Evolutionary conservation across 2,329 filamentous ascomycete species (phyloP).

Genomic region (Akanthomyces uredinophilus): DNA sequence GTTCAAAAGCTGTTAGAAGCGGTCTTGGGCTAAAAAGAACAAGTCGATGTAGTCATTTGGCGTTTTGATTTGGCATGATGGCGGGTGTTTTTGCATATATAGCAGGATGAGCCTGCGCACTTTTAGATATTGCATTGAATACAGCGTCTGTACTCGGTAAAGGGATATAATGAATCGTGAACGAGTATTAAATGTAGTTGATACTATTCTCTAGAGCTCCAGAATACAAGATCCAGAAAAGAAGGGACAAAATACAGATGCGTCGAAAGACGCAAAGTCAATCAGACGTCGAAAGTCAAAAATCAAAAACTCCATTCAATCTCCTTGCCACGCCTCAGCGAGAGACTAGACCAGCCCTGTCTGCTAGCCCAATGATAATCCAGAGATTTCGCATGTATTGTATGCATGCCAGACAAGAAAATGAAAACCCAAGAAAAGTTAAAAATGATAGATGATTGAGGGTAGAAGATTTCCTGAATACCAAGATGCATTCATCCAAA

Average conservation of each 20-base stretch:
- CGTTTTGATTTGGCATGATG: background rate
- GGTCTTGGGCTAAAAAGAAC: background rate
- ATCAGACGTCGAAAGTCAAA: background rate
- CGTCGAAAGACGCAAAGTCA: background rate
- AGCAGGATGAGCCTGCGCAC: background rate
- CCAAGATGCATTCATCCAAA: background rate
- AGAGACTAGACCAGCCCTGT: background rate
- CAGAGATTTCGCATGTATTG: background rate
- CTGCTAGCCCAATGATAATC: background rate
- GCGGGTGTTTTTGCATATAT: background rate
- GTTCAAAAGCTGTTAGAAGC: constrained; percentile 26
- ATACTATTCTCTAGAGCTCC: background rate
- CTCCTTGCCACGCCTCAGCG: background rate
- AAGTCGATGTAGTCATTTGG: background rate
- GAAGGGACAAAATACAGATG: background rate
- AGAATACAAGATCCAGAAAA: background rate
- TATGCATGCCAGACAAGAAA: background rate
- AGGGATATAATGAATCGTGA: background rate
- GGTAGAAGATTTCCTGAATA: background rate
- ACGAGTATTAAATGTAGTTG: background rate
- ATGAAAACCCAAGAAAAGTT: background rate
- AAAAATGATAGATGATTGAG: constrained; percentile 2
- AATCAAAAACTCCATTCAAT: background rate
- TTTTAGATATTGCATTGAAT: background rate
- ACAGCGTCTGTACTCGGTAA: background rate